Percentiles rank a stretch among this genome's conserved stretches.
phyloP scores from a whole-genome alignment of 2,329 filamentous ascomycete genomes.

The Hypoxylon sp. region DNA sequence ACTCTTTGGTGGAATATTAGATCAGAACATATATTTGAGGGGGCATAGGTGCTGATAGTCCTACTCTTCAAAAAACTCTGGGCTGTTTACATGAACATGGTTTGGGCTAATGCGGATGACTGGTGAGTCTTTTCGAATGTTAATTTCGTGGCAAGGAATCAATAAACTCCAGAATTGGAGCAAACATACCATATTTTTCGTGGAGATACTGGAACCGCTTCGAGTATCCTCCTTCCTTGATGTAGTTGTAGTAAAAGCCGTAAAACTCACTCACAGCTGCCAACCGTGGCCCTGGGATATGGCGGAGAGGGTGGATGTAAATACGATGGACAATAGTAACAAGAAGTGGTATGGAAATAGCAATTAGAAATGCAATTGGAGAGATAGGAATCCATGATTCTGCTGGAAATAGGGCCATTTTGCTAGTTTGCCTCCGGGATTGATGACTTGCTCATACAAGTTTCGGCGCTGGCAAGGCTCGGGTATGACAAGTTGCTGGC shows the following conservation, averaged over 20 bases:
- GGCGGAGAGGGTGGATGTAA: constrained; percentile 1
- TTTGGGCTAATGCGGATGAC: neutral
- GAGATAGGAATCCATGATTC: neutral
- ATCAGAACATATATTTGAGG: neutral
- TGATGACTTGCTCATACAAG: too few species aligned
- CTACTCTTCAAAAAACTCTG: neutral
- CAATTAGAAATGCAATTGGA: neutral
- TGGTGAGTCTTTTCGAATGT: neutral
- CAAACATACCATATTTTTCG: neutral
- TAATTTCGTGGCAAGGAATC: neutral
- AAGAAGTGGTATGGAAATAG: neutral
- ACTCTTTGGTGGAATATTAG: neutral
- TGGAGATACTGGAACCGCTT: neutral
- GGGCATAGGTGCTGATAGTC: neutral
- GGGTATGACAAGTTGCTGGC: too few species aligned
- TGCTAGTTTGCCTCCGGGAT: too few species aligned
- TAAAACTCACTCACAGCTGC: neutral
- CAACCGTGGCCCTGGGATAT: neutral
- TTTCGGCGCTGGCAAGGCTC: too few species aligned
- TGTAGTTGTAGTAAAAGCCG: neutral
- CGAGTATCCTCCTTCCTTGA: neutral
- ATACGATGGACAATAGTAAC: neutral
- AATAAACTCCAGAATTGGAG: neutral
- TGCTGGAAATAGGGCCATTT: neutral
- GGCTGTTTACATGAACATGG: neutral